Conservation (phyloP, 2,329 filamentous ascomycete species). For the Claviceps sorghi region DNA sequence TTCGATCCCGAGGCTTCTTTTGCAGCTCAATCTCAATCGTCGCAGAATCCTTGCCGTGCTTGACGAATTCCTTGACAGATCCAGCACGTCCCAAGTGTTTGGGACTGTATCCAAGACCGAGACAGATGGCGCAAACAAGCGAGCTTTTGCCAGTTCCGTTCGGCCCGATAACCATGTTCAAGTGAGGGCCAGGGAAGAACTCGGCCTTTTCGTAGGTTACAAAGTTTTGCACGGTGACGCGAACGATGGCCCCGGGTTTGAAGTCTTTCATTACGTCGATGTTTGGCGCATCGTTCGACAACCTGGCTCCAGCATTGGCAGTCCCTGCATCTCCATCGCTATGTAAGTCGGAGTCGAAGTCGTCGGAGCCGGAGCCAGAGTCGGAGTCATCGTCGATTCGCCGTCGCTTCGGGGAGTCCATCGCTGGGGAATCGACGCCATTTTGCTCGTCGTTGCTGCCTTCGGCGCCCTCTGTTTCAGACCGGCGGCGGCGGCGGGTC, state of each 20-base stretch:
- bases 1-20: constrained; percentile 38
- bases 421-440: constrained; percentile 11
- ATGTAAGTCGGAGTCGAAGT: constrained; percentile 10
- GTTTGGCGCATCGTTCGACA: constrained; percentile 5
- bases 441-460: constrained; percentile 16
- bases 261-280: constrained; percentile 22
- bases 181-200: constrained; percentile 75
- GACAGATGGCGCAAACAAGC: constrained; percentile 87
- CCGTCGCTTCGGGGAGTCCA: constrained; percentile 22
- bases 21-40: constrained; percentile 85
- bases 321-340: constrained; percentile 8
- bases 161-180: constrained; percentile 99
- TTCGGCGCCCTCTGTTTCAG: constrained; percentile 26
- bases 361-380: constrained; percentile 8
- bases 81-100: constrained; percentile 75
- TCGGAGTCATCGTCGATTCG: constrained; percentile 15
- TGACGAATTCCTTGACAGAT: constrained; percentile 79
- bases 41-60: constrained; percentile 66
- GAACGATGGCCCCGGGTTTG: constrained; percentile 72
- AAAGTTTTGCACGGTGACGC: constrained; percentile 76
- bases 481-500: constrained; percentile 29
- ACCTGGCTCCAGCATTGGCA: constrained; percentile 6
- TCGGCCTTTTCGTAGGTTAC: constrained; percentile 90
- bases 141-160: constrained; percentile 98
- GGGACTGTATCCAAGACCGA: constrained; percentile 75